These are phyloP conservation scores for Aspergillus phoenicis DNA, from an alignment of 2,329 filamentous ascomycete species.

Conservation along the genomic window DNA sequence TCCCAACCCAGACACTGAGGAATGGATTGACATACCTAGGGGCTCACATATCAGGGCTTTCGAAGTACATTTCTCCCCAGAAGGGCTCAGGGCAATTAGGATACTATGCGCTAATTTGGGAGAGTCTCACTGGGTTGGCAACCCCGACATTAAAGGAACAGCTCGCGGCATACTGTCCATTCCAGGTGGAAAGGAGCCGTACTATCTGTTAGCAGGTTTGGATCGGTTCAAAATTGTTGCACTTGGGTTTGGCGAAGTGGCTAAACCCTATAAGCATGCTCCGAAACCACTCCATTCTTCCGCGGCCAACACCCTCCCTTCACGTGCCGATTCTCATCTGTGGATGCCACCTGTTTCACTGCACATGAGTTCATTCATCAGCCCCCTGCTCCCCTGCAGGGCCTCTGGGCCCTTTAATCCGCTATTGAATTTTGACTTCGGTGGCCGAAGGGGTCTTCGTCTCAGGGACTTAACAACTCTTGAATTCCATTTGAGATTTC, in stretches of 20 bases:
- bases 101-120: conserved; percentile 8
- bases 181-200: not conserved
- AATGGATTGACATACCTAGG: conserved; percentile 2
- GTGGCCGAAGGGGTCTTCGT: conserved; percentile 3
- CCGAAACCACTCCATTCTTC: not conserved
- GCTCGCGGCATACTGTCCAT: conserved; percentile 2
- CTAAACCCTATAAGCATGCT: not conserved
- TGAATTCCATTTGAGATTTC: conserved; percentile 9
- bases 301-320: not conserved
- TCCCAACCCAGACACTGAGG: not conserved
- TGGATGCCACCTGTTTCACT: conserved; percentile 8
- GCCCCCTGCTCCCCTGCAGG: not conserved
- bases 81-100: conserved; percentile 12
- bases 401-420: conserved; percentile 9
- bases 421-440: conserved; percentile 18
- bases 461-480: conserved; percentile 11
- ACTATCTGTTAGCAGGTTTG: conserved; percentile 9
- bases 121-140: conserved; percentile 13
- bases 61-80: conserved; percentile 5
- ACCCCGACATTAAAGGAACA: not conserved
- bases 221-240: conserved; percentile 17
- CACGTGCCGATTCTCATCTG: conserved; percentile 8
- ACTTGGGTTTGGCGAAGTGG: conserved; percentile 10
- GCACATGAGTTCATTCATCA: not conserved
- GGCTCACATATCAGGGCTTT: not conserved